These are phyloP conservation scores for Rhynchosporium graminicola DNA, from an alignment of 2,329 filamentous ascomycete genomes.

Conservation along the genomic window DNA sequence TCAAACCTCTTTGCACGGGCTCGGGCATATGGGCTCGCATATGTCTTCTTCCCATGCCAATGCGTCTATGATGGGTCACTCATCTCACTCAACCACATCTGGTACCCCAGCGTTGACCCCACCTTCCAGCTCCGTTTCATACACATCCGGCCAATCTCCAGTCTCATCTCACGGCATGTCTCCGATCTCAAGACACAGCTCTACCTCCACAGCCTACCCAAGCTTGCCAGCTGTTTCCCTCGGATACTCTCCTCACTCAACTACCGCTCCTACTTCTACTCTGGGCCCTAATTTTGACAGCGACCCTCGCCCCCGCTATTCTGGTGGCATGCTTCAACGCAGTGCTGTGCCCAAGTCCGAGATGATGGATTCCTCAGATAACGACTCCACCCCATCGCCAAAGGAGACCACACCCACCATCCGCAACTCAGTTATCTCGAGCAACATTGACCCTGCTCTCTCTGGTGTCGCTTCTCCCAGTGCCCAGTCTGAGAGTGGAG, in stretches of 20 bases:
- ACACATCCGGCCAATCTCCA: constrained; percentile 76
- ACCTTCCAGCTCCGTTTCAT: constrained; percentile 73
- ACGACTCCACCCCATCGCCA: constrained; percentile 34
- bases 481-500: constrained; percentile 54
- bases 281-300: constrained; percentile 67
- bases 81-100: constrained; percentile 49
- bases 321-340: constrained; percentile 66
- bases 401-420: constrained; percentile 31
- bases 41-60: constrained; percentile 48
- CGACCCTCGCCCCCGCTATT: constrained; percentile 65
- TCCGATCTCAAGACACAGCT: constrained; percentile 61
- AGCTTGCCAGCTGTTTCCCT: constrained; percentile 70
- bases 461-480: constrained; percentile 54
- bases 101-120: constrained; percentile 78
- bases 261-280: constrained; percentile 65
- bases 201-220: constrained; percentile 70
- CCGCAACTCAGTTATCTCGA: constrained; percentile 35
- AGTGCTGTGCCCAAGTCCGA: constrained; percentile 46
- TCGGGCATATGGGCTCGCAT: constrained; percentile 37
- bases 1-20: constrained; percentile 38
- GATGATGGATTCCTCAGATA: constrained; percentile 38
- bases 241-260: constrained; percentile 67
- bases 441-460: constrained; percentile 41
- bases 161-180: constrained; percentile 68
- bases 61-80: constrained; percentile 61